A percentile compares a stretch with the other conserved stretches of the same genome.
Conservation (phyloP, 306 rosid genomes). For the Fragaria vesca region DNA sequence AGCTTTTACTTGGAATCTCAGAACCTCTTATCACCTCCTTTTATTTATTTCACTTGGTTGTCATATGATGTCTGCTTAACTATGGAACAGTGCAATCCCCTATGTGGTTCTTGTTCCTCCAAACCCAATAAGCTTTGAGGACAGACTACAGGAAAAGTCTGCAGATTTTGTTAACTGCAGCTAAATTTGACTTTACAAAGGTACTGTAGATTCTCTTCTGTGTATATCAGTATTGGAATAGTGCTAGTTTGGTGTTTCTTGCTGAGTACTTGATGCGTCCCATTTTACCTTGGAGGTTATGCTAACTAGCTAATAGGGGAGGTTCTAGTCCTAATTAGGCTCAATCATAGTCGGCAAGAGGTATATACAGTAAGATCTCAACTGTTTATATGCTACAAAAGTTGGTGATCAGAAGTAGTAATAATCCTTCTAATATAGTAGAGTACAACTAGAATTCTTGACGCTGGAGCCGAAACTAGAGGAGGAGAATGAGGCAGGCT, state of each 20-base stretch:
- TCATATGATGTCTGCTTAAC: constrained; percentile 18
- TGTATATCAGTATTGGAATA: too few species aligned
- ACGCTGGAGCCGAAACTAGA: not conserved
- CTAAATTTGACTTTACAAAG: constrained; percentile 23
- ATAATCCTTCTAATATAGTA: not conserved
- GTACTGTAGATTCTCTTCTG: not conserved
- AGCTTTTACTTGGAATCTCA: constrained; percentile 32
- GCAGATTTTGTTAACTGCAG: constrained; percentile 23
- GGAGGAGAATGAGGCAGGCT: not conserved
- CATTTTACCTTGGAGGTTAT: not conserved
- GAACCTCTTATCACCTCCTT: not conserved
- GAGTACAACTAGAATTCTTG: not conserved
- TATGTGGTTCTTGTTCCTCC: constrained; percentile 32
- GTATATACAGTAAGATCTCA: not conserved
- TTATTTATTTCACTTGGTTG: not conserved
- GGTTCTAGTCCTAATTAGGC: not conserved
- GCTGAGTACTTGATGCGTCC: not conserved
- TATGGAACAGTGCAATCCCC: not conserved
- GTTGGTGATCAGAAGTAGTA: not conserved
- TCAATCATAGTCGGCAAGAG: not conserved
- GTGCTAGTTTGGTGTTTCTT: not conserved
- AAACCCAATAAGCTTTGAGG: constrained; percentile 2
- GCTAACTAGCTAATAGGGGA: not conserved
- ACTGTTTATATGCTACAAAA: not conserved
- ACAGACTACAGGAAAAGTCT: constrained; percentile 8